Conservation (phyloP, 805 yeast species). For the Grigorovia transvaalensis region DNA sequence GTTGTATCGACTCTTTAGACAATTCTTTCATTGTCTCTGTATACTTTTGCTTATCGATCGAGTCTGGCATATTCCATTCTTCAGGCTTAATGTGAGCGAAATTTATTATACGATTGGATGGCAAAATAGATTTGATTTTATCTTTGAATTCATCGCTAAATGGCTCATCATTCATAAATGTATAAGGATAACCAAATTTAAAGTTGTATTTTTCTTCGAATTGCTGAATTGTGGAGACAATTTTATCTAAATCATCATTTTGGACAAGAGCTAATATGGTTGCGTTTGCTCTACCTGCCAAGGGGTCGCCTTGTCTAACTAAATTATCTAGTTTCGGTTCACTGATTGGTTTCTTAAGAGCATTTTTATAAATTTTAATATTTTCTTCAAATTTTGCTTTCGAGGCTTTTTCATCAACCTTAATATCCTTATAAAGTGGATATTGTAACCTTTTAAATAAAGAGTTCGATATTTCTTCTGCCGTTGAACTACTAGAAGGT, state of each 20-base stretch:
- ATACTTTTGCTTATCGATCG: constrained; percentile 40
- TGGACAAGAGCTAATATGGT: constrained; percentile 66
- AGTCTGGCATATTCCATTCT: constrained; percentile 52
- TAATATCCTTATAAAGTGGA: constrained; percentile 14
- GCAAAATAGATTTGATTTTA: constrained; percentile 32
- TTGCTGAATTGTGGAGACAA: constrained; percentile 44
- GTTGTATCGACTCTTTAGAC: constrained; percentile 40
- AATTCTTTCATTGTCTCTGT: constrained; percentile 33
- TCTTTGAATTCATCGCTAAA: constrained; percentile 50
- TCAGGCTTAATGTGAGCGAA: constrained; percentile 37
- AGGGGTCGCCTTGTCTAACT: constrained; percentile 18
- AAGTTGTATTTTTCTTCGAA: constrained; percentile 57
- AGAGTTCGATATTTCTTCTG: background rate
- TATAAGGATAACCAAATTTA: constrained; percentile 72
- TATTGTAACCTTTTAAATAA: background rate
- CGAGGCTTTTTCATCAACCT: constrained; percentile 2
- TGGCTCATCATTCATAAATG: constrained; percentile 62
- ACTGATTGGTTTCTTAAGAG: constrained; percentile 29
- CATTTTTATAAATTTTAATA: constrained; percentile 29
- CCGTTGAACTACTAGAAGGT: background rate
- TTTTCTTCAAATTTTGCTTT: constrained; percentile 24
- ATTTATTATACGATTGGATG: constrained; percentile 32
- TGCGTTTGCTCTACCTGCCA: constrained; percentile 49
- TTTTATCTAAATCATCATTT: constrained; percentile 44
- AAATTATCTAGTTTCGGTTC: constrained; percentile 40